A percentile compares a stretch with the other conserved stretches of the same genome.
These are phyloP conservation scores for Sphaerosporella brunnea DNA, from an alignment of 495 filamentous ascomycete species.

Conservation along the genomic window DNA sequence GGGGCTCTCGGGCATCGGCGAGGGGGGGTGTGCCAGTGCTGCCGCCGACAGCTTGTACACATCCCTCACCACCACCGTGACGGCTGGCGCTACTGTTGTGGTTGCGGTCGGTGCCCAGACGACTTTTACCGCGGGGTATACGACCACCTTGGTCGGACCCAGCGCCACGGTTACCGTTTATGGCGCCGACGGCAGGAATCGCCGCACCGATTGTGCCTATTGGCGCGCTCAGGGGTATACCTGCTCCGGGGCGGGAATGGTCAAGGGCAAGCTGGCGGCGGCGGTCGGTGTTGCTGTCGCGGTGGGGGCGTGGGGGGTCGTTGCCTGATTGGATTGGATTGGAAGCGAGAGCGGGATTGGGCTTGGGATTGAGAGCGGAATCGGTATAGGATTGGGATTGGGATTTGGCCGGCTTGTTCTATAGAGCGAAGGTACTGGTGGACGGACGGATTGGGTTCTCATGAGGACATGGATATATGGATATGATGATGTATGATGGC, in stretches of 20 bases:
- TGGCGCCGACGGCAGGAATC: slow-evolving; percentile 9
- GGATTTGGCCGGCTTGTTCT: no score
- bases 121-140: neutral
- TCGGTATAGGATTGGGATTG: no score
- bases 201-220: slow-evolving; percentile 20
- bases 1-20: slow-evolving; percentile 18
- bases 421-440: no score
- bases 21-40: slow-evolving; percentile 4
- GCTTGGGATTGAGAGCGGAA: no score
- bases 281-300: slow-evolving; percentile 10
- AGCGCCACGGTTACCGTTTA: slow-evolving; percentile 18
- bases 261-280: neutral
- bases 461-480: no score
- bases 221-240: slow-evolving; percentile 22
- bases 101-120: slow-evolving; percentile 10
- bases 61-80: slow-evolving; percentile 8
- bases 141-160: slow-evolving; percentile 15
- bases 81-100: slow-evolving; percentile 13
- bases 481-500: no score
- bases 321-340: slow-evolving; percentile 5
- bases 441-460: no score
- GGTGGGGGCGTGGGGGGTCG: slow-evolving; percentile 5
- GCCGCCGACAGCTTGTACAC: slow-evolving; percentile 12
- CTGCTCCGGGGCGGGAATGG: slow-evolving; percentile 12
- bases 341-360: no score